Percentiles rank a stretch among this genome's conserved stretches.
Evolutionary conservation across 2,329 filamentous ascomycete genomes (phyloP).

Genomic region (Clonostachys solani): DNA sequence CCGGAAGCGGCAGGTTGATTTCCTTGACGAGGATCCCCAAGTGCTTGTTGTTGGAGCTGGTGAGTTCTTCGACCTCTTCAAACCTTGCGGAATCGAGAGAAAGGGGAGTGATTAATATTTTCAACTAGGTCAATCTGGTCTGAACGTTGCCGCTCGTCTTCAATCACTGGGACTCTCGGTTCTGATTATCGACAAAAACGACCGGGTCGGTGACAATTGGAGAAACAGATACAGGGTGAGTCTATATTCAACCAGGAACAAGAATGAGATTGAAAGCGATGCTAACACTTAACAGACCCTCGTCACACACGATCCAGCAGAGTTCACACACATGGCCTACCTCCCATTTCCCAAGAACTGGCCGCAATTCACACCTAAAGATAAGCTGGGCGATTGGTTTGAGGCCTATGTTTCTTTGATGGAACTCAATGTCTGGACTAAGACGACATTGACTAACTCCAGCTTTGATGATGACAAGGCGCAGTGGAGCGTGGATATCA

Average conservation of each 20-base stretch:
- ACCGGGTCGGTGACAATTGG: constrained; percentile 50
- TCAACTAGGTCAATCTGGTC: constrained; percentile 19
- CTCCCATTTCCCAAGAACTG: constrained; percentile 55
- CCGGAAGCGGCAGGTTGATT: constrained; percentile 11
- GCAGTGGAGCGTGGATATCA: constrained; percentile 51
- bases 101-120: not conserved
- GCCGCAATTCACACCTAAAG: constrained; percentile 65
- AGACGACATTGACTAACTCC: constrained; percentile 17
- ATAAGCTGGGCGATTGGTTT: constrained; percentile 63
- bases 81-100: not conserved
- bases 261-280: not conserved
- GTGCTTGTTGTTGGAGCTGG: constrained; percentile 29
- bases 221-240: constrained; percentile 42
- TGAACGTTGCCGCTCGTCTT: constrained; percentile 37
- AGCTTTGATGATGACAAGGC: constrained; percentile 43
- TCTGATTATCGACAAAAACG: constrained; percentile 37
- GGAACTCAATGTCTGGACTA: constrained; percentile 62
- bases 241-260: not conserved
- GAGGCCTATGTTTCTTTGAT: constrained; percentile 56
- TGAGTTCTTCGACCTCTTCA: not conserved
- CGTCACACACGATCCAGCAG: constrained; percentile 61
- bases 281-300: constrained; percentile 27
- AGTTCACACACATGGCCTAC: constrained; percentile 55
- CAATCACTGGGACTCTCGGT: constrained; percentile 38
- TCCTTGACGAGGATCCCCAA: constrained; percentile 22